Evolutionary conservation across 2,329 filamentous ascomycete species (phyloP).

Genomic region (Macroventuria anomochaeta): DNA sequence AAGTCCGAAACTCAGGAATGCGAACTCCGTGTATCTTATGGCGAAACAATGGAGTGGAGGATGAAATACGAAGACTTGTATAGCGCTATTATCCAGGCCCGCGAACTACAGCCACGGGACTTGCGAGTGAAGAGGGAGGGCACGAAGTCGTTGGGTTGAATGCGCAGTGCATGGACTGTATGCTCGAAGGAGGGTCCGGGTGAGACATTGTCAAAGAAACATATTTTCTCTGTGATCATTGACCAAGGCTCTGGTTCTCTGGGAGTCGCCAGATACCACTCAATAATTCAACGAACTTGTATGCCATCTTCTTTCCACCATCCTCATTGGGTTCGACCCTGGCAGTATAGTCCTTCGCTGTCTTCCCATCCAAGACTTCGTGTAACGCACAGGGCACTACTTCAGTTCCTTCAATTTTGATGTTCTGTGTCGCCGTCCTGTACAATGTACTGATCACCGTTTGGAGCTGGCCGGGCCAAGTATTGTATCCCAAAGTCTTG

Average conservation of each 20-base stretch:
- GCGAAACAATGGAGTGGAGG: constrained; percentile 9
- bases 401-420: constrained; percentile 37
- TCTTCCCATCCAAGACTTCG: constrained; percentile 43
- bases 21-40: not conserved
- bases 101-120: not conserved
- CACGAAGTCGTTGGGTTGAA: constrained; percentile 2
- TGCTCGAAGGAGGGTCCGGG: no score
- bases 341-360: constrained; percentile 37
- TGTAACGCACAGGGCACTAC: constrained; percentile 43
- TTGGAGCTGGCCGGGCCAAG: constrained; percentile 39
- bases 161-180: not conserved
- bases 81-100: not conserved
- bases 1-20: not conserved
- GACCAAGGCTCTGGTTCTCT: not conserved
- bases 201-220: no score
- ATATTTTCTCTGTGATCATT: not conserved
- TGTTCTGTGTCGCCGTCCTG: constrained; percentile 35
- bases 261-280: not conserved
- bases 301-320: constrained; percentile 46
- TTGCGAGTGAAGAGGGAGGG: not conserved
- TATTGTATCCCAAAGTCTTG: constrained; percentile 41
- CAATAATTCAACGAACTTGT: constrained; percentile 32
- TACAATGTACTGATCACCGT: constrained; percentile 44
- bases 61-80: constrained; percentile 15
- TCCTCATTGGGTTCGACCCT: constrained; percentile 46